Conservation (phyloP, 257 asterid genomes). For the Nicotiana noctiflora region DNA sequence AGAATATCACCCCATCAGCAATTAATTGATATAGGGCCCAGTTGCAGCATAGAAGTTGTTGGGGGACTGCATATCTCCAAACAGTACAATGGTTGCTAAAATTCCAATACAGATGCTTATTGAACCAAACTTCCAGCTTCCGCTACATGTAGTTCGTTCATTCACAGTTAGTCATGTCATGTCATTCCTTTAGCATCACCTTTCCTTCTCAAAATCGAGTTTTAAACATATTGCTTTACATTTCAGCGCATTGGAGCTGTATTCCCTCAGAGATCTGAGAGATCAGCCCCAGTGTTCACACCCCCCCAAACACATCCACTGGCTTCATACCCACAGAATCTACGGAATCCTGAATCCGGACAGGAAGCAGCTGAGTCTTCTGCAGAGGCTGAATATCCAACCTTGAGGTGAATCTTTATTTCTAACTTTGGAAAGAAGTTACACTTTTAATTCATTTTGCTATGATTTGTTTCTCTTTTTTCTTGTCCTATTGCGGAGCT, state of each 20-base stretch:
- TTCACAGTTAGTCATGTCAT: neutral
- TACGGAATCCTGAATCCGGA: slow-evolving; percentile 60
- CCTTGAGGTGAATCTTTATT: slow-evolving; percentile 56
- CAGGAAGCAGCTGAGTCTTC: slow-evolving; percentile 74
- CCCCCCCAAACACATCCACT: slow-evolving; percentile 91
- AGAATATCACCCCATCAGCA: neutral
- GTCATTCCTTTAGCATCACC: neutral
- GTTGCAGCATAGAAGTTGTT: neutral
- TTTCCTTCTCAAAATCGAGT: neutral
- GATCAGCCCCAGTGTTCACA: slow-evolving; percentile 81
- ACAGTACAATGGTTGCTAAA: neutral
- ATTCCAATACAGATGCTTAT: neutral
- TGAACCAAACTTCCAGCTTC: neutral
- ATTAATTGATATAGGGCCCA: neutral
- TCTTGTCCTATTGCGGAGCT: neutral
- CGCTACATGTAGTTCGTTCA: neutral
- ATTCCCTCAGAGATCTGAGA: slow-evolving; percentile 92
- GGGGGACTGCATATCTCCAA: slow-evolving; percentile 4
- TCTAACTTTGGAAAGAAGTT: neutral
- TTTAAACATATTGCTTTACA: slow-evolving; percentile 17
- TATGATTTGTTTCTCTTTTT: neutral
- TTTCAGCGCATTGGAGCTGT: slow-evolving; percentile 95
- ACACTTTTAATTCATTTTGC: neutral
- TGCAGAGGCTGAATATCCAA: slow-evolving; percentile 89
- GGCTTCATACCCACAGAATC: slow-evolving; percentile 80